Base-by-base conservation (phyloP, 768 basidiomycete species). In the Dictyophora rubrovolvata region DNA sequence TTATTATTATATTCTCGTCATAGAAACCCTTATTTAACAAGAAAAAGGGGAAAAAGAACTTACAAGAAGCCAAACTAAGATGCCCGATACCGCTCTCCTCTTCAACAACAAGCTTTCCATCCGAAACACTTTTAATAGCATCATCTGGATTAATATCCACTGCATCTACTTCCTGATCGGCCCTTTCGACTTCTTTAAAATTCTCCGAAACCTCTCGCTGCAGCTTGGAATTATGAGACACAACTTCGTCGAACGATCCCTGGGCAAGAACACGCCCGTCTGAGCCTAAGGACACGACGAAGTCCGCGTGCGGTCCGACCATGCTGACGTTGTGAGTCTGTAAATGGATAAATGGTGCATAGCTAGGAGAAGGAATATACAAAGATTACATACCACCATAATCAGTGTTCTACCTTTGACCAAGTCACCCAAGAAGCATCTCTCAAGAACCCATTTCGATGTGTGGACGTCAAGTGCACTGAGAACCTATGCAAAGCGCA, bases 81-180 rank as follows among this genome's bases (percentile, higher is more conserved):
- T 79, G 80, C 0, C 85, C 84, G 54, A 77, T 74, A 6, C 73
- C 77, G 49, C 85, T 75, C 65, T 87, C 86, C 65, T 87, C 86
- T 0, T 77, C 78, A 7, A 83, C 69, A 50, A 86, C 77, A n/a
- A 87, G 73, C 65, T 85, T 84, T 1, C 83, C 83, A 28, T 28
- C 28, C 28, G 28, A 28, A 28, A 7, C 28, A 50, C 75, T 75
- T 49, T 70, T 69, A 14, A 62, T 63, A 23, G 60, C 54, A 17
- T 59, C 61, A 14, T 58, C 54, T 33, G 64, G 66, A 18, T 59
- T 63, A n/a, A n/a, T n/a, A n/a, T 56, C 61, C 10, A 66, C 62
- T 1, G 63, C 35, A 50, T 64, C 61, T 14, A 67, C 68, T 28
- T 68, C 65, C 51, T 73, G 60, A 53, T 71, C 69, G 1, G 51